Base-by-base conservation (phyloP, 352 stramenopile genomes). In the Phytophthora kernoviae region DNA sequence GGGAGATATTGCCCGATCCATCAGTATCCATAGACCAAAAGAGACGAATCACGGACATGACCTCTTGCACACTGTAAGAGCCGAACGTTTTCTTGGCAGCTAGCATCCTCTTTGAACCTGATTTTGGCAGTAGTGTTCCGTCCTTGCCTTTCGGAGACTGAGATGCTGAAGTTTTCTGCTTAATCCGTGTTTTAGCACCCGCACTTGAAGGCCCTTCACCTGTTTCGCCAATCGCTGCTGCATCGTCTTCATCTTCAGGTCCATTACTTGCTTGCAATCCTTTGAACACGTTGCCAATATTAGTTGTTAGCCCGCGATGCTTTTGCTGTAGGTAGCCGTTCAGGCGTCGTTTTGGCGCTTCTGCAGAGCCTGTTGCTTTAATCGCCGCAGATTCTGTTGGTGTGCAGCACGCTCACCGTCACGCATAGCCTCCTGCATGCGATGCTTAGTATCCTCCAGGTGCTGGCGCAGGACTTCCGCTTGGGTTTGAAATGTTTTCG, bases 21-120 rank as follows among this genome's bases (percentile, higher is more conserved):
- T 91, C 82, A n/a, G 75, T 65, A 44, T 91, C 80, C 72, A 91
- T 88, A 33, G 65, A 77, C 75, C 76, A 86, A 52, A 91, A 91
- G 4, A 91, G 67, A 0, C 82, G 79, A 22, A 91, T 85, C 5
- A 91, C 70, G 4, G 81, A 84, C 82, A 91, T 91, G 26, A 89
- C 80, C 46, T 91, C 82, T 11, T 75, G 69, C 17, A 87, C 78
- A 9, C 65, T 69, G 62, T 91, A 91, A 40, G 87, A 88, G 2
- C 82, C 82, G 59, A 91, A 91, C 8, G 75, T 58, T 33, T 68
- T 71, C 27, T 60, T 67, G 51, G 57, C 32, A 8, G 43, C 34
- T 5, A 55, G 32, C 50, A 58, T 24, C 20, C 65, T 57, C 2
- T 49, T 52, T 30, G 39, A 50, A 0, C 32, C 14, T 22, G 27